phyloP scores from a whole-genome alignment of 768 basidiomycete species.

The Serendipita indica region DNA sequence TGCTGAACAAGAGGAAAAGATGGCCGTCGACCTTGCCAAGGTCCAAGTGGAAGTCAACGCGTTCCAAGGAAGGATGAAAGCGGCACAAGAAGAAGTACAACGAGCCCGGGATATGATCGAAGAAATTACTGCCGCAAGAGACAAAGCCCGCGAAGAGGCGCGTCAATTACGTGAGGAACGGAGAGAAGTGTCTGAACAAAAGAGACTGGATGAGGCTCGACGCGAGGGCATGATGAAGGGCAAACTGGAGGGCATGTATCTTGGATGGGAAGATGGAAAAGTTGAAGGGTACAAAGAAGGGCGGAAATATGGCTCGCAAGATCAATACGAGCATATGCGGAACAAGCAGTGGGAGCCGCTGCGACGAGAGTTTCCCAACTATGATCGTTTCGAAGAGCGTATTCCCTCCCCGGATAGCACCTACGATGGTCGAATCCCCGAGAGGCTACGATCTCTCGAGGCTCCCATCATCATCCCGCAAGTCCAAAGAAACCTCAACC shows the following conservation, averaged over 20 bases:
- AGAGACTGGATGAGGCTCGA: not conserved
- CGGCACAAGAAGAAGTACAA: not conserved
- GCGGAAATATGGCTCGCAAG: not conserved
- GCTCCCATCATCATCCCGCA: conserved; percentile 1
- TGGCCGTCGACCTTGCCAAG: not conserved
- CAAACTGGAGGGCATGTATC: not conserved
- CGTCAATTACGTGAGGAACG: not conserved
- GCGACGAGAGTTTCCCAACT: not conserved
- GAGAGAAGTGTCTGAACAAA: not conserved
- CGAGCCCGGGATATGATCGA: not conserved
- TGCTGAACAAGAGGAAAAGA: not conserved
- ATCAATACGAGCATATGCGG: not conserved
- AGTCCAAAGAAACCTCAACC: not conserved
- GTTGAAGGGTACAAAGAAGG: not conserved
- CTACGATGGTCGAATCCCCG: not conserved
- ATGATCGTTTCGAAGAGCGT: not conserved
- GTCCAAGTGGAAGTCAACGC: not conserved
- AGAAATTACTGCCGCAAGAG: not conserved
- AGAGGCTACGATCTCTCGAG: not conserved
- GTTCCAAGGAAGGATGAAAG: not conserved
- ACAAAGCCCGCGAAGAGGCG: not conserved
- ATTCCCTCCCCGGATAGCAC: conserved; percentile 1
- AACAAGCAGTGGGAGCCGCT: not conserved
- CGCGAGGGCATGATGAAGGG: conserved; percentile 6
- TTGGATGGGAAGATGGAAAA: conserved; percentile 4